Base-by-base conservation (phyloP, 495 filamentous ascomycete species). In the Penicillium flavigenum region DNA sequence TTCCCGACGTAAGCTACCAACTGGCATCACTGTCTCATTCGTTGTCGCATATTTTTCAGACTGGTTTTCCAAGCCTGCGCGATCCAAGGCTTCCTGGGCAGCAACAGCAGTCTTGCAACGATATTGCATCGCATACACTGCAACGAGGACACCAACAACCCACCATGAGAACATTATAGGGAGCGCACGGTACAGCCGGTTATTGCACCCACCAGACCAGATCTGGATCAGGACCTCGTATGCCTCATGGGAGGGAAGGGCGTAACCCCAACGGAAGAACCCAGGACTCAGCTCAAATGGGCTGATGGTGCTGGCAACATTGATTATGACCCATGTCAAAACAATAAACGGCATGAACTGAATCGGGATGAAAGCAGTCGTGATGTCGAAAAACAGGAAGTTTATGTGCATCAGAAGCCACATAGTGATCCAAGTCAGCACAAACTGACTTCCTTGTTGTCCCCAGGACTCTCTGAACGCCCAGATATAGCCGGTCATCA, bases 361-460 rank as follows among this genome's bases (percentile, higher is more conserved):
- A 10, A 58, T 51, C 8, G 74, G 71, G 4, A 77, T 22, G 63
- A 70, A 74, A 17, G 70, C 62, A 11, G 75, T 72, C 26, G 75
- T 62, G 22, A 74, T 64, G 51, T 81, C 78, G 29, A 81, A 59
- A n/a, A 63, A 57, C 11, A 76, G 58, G 58, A 79, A 79, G 57
- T 80, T 75, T 36, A 71, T 58, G 54, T 80, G 76, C 31, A 70
- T 71, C 38, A 74, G 75, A 9, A 81, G 72, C 79, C 79, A 82
- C 16, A 80, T 50, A 0, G 62, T 50, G 41, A 72, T 58, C 79
- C 79, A 82, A 5, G 63, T 69, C 16, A 79, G 52, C 1, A 57
- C 71, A 43, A 78, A 79, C 46, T 76, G 72, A 41, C 59, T 66
- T 20, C 57, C 65, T 41, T 66, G 71, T 17, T 79, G 71, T 32